A percentile compares a stretch with the other conserved stretches of the same genome.
Evolutionary conservation across 2,329 filamentous ascomycete species (phyloP).

Genomic region (Phialophora chinensis): DNA sequence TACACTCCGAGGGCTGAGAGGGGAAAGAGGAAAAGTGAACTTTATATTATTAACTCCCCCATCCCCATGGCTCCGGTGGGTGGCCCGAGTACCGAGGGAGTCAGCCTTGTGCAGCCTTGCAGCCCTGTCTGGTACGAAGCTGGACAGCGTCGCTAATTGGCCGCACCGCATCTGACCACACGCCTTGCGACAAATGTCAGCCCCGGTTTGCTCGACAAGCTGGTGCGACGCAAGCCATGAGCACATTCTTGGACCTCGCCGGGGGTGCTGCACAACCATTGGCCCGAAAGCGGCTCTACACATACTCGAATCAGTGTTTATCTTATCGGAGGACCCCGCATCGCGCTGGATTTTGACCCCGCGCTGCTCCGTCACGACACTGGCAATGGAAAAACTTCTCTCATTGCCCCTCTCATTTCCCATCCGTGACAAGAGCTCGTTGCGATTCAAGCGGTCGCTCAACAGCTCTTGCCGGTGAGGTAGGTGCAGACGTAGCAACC

Average conservation of each 20-base stretch:
- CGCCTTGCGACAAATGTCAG: neutral
- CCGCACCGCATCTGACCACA: too few relatives aligned
- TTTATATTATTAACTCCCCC: neutral
- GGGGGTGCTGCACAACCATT: too few relatives aligned
- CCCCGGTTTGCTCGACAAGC: neutral
- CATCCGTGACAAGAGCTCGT: neutral
- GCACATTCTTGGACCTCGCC: neutral
- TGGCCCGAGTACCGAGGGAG: neutral
- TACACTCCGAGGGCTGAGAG: neutral
- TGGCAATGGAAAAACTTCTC: neutral
- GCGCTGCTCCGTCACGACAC: neutral
- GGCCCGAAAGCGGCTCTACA: too few relatives aligned
- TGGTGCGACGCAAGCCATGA: too few relatives aligned
- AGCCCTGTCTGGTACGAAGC: too few relatives aligned
- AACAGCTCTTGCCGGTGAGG: neutral
- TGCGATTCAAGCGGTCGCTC: neutral
- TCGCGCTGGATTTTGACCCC: neutral
- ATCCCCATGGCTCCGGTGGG: too few relatives aligned
- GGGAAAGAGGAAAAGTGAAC: neutral
- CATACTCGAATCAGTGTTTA: neutral
- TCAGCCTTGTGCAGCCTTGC: neutral
- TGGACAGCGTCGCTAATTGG: neutral
- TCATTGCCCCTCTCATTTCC: neutral
- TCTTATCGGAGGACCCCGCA: constrained; percentile 17
- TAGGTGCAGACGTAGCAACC: constrained; percentile 4